A percentile compares a stretch with the other conserved stretches of the same genome.
These are phyloP conservation scores for Torulaspora indica DNA, from an alignment of 805 yeast species.

Conservation along the genomic window DNA sequence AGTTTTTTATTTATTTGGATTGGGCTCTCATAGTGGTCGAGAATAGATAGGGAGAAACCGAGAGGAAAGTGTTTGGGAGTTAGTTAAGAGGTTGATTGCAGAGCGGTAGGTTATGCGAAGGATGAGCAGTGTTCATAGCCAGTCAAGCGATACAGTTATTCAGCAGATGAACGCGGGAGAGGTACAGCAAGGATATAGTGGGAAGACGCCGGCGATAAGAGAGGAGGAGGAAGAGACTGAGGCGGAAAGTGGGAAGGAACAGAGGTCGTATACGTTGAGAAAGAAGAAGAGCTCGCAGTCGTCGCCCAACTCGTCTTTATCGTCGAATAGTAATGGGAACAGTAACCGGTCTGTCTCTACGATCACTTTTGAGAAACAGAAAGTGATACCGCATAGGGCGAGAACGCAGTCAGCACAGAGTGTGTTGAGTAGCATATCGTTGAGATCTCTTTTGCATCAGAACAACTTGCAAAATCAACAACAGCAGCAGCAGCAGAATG, in stretches of 20 bases:
- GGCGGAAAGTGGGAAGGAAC: slow-evolving; percentile 4
- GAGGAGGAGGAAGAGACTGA: slow-evolving; percentile 20
- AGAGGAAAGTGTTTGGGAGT: too few species aligned
- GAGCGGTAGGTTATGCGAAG: background rate
- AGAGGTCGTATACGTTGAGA: background rate
- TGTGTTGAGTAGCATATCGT: slow-evolving; percentile 55
- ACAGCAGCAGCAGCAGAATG: slow-evolving; percentile 10
- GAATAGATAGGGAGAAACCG: too few species aligned
- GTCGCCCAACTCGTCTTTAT: slow-evolving; percentile 12
- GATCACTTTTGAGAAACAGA: slow-evolving; percentile 46
- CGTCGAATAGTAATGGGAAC: slow-evolving; percentile 12
- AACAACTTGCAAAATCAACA: slow-evolving; percentile 33
- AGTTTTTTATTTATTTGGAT: too few species aligned
- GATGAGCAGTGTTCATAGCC: slow-evolving; percentile 29
- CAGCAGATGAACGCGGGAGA: slow-evolving; percentile 11
- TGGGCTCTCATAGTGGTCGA: too few species aligned
- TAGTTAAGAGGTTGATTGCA: too few species aligned
- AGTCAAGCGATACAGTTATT: slow-evolving; percentile 16
- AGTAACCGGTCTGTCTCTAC: slow-evolving; percentile 17
- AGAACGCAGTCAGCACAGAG: slow-evolving; percentile 41
- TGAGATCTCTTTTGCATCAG: slow-evolving; percentile 56
- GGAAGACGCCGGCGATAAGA: slow-evolving; percentile 19
- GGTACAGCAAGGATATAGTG: slow-evolving; percentile 3
- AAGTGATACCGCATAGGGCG: slow-evolving; percentile 53
- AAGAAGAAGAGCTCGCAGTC: slow-evolving; percentile 10